A percentile compares a stretch with the other conserved stretches of the same genome.
Evolutionary conservation across 768 basidiomycete species (phyloP).

Genomic region (Tricholoma flavovirens): DNA sequence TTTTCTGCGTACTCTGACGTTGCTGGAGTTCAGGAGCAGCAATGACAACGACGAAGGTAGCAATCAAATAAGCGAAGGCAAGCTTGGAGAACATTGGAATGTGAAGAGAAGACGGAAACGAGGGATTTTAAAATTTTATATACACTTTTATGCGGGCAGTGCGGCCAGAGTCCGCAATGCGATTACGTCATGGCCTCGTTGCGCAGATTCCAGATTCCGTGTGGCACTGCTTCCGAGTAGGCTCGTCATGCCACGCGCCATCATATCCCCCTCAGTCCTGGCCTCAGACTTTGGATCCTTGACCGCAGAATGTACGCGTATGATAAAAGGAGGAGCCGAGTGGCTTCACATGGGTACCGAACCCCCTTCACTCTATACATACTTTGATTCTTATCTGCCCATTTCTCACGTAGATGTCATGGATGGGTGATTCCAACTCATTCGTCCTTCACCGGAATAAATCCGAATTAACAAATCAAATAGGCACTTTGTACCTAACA

Average conservation of each 20-base stretch:
- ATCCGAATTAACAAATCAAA: conserved; percentile 4
- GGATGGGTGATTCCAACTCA: conserved; percentile 68
- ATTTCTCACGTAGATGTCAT: conserved; percentile 68
- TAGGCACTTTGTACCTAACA: conserved; percentile 98
- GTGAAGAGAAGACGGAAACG: conserved; percentile 13
- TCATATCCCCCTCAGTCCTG: conserved; percentile 95
- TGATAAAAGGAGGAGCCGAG: conserved; percentile 93
- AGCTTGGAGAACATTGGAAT: conserved; percentile 36
- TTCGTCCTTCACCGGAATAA: not conserved
- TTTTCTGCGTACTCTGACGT: conserved; percentile 36
- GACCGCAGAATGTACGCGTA: conserved; percentile 90
- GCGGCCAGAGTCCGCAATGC: not conserved
- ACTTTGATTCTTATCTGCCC: conserved; percentile 5
- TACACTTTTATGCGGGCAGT: conserved; percentile 4
- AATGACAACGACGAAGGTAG: conserved; percentile 26
- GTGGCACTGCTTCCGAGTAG: not conserved
- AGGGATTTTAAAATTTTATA: not conserved
- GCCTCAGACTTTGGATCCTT: conserved; percentile 97
- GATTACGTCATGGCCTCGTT: conserved; percentile 11
- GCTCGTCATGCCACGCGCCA: conserved; percentile 74
- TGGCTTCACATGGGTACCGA: conserved; percentile 94
- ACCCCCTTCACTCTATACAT: conserved; percentile 5
- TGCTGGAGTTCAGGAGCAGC: conserved; percentile 34
- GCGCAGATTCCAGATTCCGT: not conserved
- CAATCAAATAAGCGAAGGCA: conserved; percentile 29